phyloP scores from a whole-genome alignment of 2,329 filamentous ascomycete genomes.

The Neoascochyta sp. region DNA sequence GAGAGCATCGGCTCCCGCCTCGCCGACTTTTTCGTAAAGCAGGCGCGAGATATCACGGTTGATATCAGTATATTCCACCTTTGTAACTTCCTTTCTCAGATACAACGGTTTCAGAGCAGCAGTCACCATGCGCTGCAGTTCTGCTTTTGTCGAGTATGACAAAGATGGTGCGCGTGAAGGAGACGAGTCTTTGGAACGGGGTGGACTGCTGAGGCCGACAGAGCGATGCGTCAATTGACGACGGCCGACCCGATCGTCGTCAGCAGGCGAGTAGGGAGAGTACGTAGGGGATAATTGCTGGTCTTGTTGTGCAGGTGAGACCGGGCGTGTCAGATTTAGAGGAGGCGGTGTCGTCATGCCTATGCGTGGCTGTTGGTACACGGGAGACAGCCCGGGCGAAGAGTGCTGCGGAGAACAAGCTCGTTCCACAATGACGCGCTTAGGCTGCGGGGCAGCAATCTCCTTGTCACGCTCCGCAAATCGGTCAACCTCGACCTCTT shows the following conservation, averaged over 20 bases:
- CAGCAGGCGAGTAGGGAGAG: constrained; percentile 58
- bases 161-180: constrained; percentile 61
- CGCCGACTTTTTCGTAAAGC: constrained; percentile 68
- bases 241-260: constrained; percentile 39
- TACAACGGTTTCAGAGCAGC: constrained; percentile 78
- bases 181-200: constrained; percentile 61
- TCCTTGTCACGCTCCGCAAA: constrained; percentile 36
- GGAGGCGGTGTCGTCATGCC: constrained; percentile 67
- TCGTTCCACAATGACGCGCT: constrained; percentile 40
- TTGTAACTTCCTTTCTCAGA: constrained; percentile 71
- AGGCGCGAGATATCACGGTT: constrained; percentile 85
- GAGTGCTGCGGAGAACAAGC: constrained; percentile 48
- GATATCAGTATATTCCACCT: constrained; percentile 88
- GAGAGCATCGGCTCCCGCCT: constrained; percentile 49
- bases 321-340: constrained; percentile 56
- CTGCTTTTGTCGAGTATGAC: constrained; percentile 79
- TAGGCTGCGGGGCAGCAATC: constrained; percentile 39
- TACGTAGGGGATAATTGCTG: constrained; percentile 66
- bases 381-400: constrained; percentile 67
- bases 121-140: constrained; percentile 84
- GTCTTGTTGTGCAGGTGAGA: constrained; percentile 52
- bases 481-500: constrained; percentile 68
- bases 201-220: constrained; percentile 38
- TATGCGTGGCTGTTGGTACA: constrained; percentile 60
- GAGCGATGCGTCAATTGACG: constrained; percentile 28